A percentile compares a stretch with the other conserved stretches of the same genome.
phyloP scores from a whole-genome alignment of 495 filamentous ascomycete genomes.

The Venustampulla echinocandica region DNA sequence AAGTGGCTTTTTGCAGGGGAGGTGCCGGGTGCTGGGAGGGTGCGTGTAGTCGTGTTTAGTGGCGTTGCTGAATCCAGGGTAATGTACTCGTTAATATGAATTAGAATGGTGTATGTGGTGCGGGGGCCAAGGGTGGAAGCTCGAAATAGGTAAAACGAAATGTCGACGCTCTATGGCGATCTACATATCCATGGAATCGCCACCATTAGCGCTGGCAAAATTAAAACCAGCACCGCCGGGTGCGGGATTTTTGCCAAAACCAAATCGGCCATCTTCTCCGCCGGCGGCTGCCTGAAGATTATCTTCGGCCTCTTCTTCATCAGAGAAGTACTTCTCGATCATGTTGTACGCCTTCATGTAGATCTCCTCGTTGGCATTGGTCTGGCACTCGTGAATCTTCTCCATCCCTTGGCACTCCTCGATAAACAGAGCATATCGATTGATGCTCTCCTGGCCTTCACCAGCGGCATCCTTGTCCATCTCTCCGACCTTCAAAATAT shows the following conservation, averaged over 20 bases:
- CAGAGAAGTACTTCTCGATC: slow-evolving; percentile 99
- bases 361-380: slow-evolving; percentile 99
- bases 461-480: slow-evolving; percentile 88
- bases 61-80: not conserved
- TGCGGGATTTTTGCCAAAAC: slow-evolving; percentile 68
- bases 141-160: slow-evolving; percentile 6
- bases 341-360: slow-evolving; percentile 99
- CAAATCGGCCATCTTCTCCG: slow-evolving; percentile 66
- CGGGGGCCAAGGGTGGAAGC: slow-evolving; percentile 1
- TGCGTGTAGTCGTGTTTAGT: not conserved
- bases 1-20: slow-evolving; percentile 5
- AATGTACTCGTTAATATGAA: slow-evolving; percentile 15
- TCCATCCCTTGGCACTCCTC: slow-evolving; percentile 99
- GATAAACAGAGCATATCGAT: slow-evolving; percentile 96
- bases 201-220: slow-evolving; percentile 83
- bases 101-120: slow-evolving; percentile 11
- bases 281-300: slow-evolving; percentile 44
- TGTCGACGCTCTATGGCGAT: not conserved
- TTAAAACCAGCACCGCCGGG: slow-evolving; percentile 78
- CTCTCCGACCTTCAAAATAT: slow-evolving; percentile 98
- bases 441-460: slow-evolving; percentile 69
- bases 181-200: slow-evolving; percentile 99
- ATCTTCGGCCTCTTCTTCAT: slow-evolving; percentile 83
- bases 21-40: not conserved
- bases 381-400: slow-evolving; percentile 99